Base-by-base conservation (phyloP, 164 flowering plant species). In the Vitis labrusca region DNA sequence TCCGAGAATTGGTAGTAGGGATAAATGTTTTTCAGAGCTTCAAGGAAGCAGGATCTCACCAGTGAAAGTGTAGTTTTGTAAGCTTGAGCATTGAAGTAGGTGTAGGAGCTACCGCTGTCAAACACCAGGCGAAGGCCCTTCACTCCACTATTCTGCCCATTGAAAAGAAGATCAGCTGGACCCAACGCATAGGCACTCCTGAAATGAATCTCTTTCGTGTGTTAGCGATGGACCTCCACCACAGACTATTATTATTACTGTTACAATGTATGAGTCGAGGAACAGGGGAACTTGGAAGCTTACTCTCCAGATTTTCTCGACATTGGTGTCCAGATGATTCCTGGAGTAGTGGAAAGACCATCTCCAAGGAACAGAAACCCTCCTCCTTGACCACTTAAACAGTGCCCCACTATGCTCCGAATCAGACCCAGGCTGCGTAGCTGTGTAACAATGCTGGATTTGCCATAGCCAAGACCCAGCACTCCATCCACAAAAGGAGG, bases 101-200 rank as follows among this genome's bases (percentile, higher is more conserved):
- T 82, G 72, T 83, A 89, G 9, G 94, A 83, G 76, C 94, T 89
- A 47, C 94, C 94, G 66, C 88, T 86, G 71, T 89, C 94, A 71
- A 89, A 85, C 32, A 86, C 61, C 47, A 85, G 19, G 1, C 69
- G 19, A 15, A 86, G 85, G 56, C 78, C 83, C 71, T 84, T 83
- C 2, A 79, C 51, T 7, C 86, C 84, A 12, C 78, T 76, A 52
- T 79, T 58, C 64, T 79, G 76, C 14, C 83, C 82, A 56, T 63
- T 79, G 61, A 72, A 80, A 7, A 72, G 61, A 56, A 89, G 77
- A 48, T 88, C 88, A 11, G 88, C 89, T 10, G 86, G 82, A 71
- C 88, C 90, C 15, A 79, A 17, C 0, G 77, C 32, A 75, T 85
- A 88, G 78, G 83, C 73, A 50, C 73, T 80, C 55, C 93, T 89